Base-by-base conservation (phyloP, 1,284 basidiomycete genomes). In the Chiua sp. region DNA sequence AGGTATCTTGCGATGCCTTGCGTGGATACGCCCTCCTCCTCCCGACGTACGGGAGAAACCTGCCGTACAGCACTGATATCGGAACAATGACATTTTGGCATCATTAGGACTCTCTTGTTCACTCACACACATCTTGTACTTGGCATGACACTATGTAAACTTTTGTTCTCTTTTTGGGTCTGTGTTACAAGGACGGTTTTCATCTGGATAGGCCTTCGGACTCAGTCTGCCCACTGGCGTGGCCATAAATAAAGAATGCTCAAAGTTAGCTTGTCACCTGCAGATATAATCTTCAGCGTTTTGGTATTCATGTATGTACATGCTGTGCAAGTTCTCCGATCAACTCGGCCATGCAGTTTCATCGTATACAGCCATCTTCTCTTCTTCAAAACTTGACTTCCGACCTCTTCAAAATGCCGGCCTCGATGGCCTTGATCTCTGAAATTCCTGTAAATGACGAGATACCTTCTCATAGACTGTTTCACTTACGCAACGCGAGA, bases 401-500 rank as follows among this genome's bases (percentile, higher is more conserved):
- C 1, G 68, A 64, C 20, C 37, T 54, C 7, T 65, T 71, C 55
- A 72, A 57, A 50, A 75, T 65, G 18, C 74, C 74, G 7, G 61
- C 61, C 49, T 73, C 73, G 53, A 75, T 71, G 10, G 74, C 74
- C 59, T 71, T 75, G 63, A 73, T 74, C 55, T 75, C 73, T 73
- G 51, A 7, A 23, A 55, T 11, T 8, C 12, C 1, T 23, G 13
- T 68, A 46, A 63, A 59, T 7, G 3, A 57, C 16, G 37, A 5
- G 4, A 20, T 1, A 16, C 35, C 37, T 7, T 2, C 0, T 37
- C 44, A 54, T 20, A 7, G 10, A 47, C 16, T 23, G 15, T 48
- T 48, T 32, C 33, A 71, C 76, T 63, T 48, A 77, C 76, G 76
- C 49, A 79, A 56, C 1, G 79, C 78, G n/a, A 80, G 63, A 48